Percentiles rank a stretch among this genome's conserved stretches.
Conservation (phyloP, 768 basidiomycete genomes). For the Coprinopsis cinerea region DNA sequence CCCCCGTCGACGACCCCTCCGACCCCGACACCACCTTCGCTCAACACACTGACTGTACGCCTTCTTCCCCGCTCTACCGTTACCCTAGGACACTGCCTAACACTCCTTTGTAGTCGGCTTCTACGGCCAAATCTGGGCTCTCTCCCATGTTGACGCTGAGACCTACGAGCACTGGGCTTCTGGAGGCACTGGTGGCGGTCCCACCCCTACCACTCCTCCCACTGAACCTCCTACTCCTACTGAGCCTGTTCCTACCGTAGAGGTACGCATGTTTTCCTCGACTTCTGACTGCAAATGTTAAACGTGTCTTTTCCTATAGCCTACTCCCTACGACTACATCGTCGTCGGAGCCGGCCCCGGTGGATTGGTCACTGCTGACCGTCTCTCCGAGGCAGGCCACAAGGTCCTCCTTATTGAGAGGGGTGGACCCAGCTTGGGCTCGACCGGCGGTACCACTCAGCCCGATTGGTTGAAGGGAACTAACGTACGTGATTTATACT, state of each 20-base stretch:
- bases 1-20: slow-evolving; percentile 42
- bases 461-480: slow-evolving; percentile 43
- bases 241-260: slow-evolving; percentile 16
- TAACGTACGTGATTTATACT: slow-evolving; percentile 27
- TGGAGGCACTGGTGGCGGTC: slow-evolving; percentile 39
- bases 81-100: slow-evolving; percentile 1
- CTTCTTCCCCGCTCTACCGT: neutral
- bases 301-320: slow-evolving; percentile 18
- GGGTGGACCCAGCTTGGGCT: slow-evolving; percentile 54
- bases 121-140: slow-evolving; percentile 45
- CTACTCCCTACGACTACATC: slow-evolving; percentile 47
- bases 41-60: slow-evolving; percentile 56
- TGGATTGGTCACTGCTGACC: slow-evolving; percentile 53
- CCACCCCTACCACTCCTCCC: slow-evolving; percentile 21
- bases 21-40: slow-evolving; percentile 45
- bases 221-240: slow-evolving; percentile 24
- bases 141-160: slow-evolving; percentile 39
- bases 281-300: neutral
- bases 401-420: slow-evolving; percentile 59
- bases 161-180: slow-evolving; percentile 46
- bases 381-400: slow-evolving; percentile 56
- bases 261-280: neutral
- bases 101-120: slow-evolving; percentile 46
- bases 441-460: slow-evolving; percentile 54
- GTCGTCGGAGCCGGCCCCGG: slow-evolving; percentile 55